Conservation (phyloP, 495 filamentous ascomycete species). For the Aspergillus heteromorphus region DNA sequence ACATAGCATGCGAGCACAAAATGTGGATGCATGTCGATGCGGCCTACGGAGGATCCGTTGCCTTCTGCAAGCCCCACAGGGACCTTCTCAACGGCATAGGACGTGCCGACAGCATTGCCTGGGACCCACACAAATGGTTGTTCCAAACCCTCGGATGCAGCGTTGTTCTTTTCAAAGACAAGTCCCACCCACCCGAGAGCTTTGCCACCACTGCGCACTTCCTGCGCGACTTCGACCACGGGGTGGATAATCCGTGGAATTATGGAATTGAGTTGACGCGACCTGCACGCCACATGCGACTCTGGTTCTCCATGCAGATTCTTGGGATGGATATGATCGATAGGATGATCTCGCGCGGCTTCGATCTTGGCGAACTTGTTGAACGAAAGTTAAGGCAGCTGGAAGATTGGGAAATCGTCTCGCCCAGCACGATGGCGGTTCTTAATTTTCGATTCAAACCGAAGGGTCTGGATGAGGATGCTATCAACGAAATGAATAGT, state of each 20-base stretch:
- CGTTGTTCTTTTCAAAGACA: not conserved
- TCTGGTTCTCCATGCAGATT: constrained; percentile 4
- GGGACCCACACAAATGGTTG: constrained; percentile 32
- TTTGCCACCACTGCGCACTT: not conserved
- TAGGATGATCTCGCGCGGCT: not conserved
- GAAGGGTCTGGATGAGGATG: not conserved
- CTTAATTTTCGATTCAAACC: constrained; percentile 2
- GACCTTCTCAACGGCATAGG: constrained; percentile 6
- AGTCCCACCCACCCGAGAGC: not conserved
- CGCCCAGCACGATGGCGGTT: not conserved
- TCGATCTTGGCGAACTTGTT: not conserved
- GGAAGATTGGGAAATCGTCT: not conserved
- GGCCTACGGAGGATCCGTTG: constrained; percentile 24
- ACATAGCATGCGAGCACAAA: not conserved
- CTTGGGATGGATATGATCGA: not conserved
- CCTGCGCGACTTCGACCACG: not conserved
- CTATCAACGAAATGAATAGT: not conserved
- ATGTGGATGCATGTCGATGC: constrained; percentile 22
- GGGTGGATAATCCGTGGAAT: not conserved
- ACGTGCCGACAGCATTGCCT: constrained; percentile 21
- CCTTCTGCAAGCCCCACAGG: constrained; percentile 11
- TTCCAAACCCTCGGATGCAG: constrained; percentile 21
- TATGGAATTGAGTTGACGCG: not conserved
- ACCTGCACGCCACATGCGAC: constrained; percentile 4
- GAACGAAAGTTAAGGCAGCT: not conserved